phyloP scores from a whole-genome alignment of 2,329 filamentous ascomycete genomes.

The Proliferodiscus dingleyae region DNA sequence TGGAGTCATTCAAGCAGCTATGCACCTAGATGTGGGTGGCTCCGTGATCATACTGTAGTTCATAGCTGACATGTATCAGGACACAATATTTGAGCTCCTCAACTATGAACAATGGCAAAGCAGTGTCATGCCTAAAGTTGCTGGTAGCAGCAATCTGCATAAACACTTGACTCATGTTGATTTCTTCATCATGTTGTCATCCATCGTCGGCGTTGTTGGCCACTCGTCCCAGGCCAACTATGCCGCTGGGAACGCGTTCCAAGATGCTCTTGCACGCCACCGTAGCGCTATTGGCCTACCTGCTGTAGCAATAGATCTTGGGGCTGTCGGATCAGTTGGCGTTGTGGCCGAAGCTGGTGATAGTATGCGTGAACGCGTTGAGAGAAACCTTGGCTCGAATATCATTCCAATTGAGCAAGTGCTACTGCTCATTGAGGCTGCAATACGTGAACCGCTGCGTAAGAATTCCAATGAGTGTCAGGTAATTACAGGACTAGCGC shows the following conservation, averaged over 20 bases:
- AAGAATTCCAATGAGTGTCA: neutral
- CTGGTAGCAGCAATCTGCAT: constrained; percentile 12
- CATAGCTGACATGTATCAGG: neutral
- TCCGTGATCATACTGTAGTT: neutral
- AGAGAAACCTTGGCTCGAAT: no score
- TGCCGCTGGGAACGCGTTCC: constrained; percentile 39
- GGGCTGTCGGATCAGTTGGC: constrained; percentile 40
- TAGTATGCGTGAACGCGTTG: no score
- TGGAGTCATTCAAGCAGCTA: neutral
- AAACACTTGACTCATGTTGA: constrained; percentile 25
- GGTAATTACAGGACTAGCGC: neutral
- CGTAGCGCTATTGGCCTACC: constrained; percentile 37
- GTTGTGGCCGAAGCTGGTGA: constrained; percentile 25
- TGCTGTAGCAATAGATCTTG: constrained; percentile 46
- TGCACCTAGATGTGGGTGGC: neutral
- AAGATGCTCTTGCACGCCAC: constrained; percentile 37
- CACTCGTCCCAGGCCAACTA: constrained; percentile 32
- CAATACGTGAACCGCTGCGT: neutral
- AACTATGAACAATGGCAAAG: neutral
- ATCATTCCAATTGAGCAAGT: no score
- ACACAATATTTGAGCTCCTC: neutral
- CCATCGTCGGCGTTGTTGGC: constrained; percentile 30
- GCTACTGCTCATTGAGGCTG: neutral
- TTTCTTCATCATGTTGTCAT: constrained; percentile 37
- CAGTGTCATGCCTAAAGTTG: no score